These are phyloP conservation scores for Thelonectria blattea DNA, from an alignment of 2,329 filamentous ascomycete species.

Conservation along the genomic window DNA sequence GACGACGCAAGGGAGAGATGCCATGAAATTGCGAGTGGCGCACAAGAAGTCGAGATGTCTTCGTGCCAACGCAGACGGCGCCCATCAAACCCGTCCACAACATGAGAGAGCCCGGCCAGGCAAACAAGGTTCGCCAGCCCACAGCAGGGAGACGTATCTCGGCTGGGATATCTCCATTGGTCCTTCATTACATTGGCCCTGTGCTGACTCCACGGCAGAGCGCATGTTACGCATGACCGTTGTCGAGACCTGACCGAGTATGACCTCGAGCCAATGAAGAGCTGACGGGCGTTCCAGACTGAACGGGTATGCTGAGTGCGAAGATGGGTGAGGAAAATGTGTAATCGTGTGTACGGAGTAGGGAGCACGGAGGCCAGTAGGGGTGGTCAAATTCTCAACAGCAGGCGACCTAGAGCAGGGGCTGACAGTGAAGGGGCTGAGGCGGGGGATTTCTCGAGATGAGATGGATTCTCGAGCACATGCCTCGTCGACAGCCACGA, in stretches of 20 bases:
- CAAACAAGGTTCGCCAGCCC: conserved; percentile 22
- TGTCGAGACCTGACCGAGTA: conserved; percentile 46
- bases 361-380: conserved; percentile 22
- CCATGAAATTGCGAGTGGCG: conserved; percentile 19
- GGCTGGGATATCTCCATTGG: conserved; percentile 53
- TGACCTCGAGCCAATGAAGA: conserved; percentile 48
- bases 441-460: conserved; percentile 27
- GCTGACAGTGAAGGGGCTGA: conserved; percentile 9
- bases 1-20: conserved; percentile 10
- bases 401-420: conserved; percentile 25
- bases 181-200: conserved; percentile 52
- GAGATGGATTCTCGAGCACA: conserved; percentile 25
- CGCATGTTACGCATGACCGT: conserved; percentile 62
- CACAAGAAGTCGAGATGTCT: conserved; percentile 20
- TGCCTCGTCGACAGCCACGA: conserved; percentile 4
- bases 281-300: conserved; percentile 19
- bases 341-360: conserved; percentile 19
- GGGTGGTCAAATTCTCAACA: conserved; percentile 28
- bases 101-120: conserved; percentile 22
- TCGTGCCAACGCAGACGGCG: conserved; percentile 12
- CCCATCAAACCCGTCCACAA: conserved; percentile 25
- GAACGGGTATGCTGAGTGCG: conserved; percentile 5
- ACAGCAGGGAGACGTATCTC: conserved; percentile 41
- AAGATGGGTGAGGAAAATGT: conserved; percentile 19
- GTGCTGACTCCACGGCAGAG: conserved; percentile 55